phyloP scores from a whole-genome alignment of 2,329 filamentous ascomycete species.

The Davidsoniella australis region DNA sequence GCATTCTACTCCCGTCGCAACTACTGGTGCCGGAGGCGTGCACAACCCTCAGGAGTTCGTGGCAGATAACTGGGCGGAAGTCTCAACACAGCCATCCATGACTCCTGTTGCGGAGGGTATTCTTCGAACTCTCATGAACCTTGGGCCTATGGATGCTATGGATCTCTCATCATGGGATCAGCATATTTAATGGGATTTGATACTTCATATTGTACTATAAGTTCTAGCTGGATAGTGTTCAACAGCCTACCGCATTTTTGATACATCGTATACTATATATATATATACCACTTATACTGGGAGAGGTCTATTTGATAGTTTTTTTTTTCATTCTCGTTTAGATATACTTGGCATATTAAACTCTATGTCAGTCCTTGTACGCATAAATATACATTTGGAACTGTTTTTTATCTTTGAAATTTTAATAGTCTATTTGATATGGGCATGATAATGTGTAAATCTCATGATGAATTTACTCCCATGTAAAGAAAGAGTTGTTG shows the following conservation, averaged over 20 bases:
- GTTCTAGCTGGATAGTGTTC: too few species aligned
- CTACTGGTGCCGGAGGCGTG: conserved; percentile 19
- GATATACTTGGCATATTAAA: background rate
- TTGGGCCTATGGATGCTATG: conserved; percentile 44
- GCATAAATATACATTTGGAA: too few species aligned
- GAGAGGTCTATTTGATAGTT: too few species aligned
- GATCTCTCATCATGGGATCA: conserved; percentile 34
- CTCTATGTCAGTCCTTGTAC: background rate
- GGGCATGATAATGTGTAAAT: too few species aligned
- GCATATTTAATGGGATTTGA: conserved; percentile 7
- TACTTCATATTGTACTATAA: too few species aligned
- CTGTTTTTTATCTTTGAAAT: too few species aligned
- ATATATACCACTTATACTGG: too few species aligned
- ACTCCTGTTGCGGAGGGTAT: conserved; percentile 40
- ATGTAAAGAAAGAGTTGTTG: too few species aligned
- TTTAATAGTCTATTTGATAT: conserved; percentile 1
- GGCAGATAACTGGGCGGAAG: conserved; percentile 24
- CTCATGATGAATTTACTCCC: too few species aligned
- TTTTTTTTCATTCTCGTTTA: background rate
- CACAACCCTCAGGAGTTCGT: conserved; percentile 21
- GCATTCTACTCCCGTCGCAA: conserved; percentile 13
- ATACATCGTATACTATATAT: too few species aligned
- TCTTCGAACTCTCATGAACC: conserved; percentile 38
- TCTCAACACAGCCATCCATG: conserved; percentile 28
- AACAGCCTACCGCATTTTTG: too few species aligned